A percentile compares a stretch with the other conserved stretches of the same genome.
phyloP scores from a whole-genome alignment of 371 early-diverging fungal species.

The Nematocida parisii region DNA sequence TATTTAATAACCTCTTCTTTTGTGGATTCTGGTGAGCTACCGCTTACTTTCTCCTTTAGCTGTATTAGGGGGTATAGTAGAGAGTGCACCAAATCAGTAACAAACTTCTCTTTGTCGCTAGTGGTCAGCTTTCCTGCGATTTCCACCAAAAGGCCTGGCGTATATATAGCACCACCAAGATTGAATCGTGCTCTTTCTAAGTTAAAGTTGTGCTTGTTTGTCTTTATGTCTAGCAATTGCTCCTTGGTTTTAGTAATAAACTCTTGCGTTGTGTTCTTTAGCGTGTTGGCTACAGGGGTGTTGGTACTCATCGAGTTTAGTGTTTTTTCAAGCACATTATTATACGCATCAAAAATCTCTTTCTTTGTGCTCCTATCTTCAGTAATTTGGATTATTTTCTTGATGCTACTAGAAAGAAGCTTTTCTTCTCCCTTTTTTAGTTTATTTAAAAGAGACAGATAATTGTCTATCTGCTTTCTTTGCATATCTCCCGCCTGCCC shows the following conservation, averaged over 20 bases:
- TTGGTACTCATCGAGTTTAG: background rate
- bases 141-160: slow-evolving; percentile 51
- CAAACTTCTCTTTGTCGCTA: slow-evolving; percentile 45
- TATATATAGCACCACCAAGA: slow-evolving; percentile 66
- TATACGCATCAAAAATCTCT: slow-evolving; percentile 26
- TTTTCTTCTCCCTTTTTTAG: background rate
- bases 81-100: slow-evolving; percentile 37
- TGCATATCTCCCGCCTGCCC: slow-evolving; percentile 32
- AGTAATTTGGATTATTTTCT: background rate
- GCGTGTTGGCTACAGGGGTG: slow-evolving; percentile 10
- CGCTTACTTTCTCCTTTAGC: slow-evolving; percentile 40
- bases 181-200: slow-evolving; percentile 59
- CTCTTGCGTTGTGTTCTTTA: slow-evolving; percentile 1
- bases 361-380: background rate
- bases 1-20: slow-evolving; percentile 62
- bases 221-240: background rate
- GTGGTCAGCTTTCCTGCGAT: slow-evolving; percentile 29
- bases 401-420: slow-evolving; percentile 10
- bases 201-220: slow-evolving; percentile 37
- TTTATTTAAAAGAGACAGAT: background rate
- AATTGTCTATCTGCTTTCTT: background rate
- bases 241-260: background rate
- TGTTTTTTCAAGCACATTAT: slow-evolving; percentile 21
- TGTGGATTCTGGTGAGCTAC: slow-evolving; percentile 47
- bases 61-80: slow-evolving; percentile 56